A percentile compares a stretch with the other conserved stretches of the same genome.
phyloP scores from a whole-genome alignment of 345 rosid species.

The Atalantia buxifolia region DNA sequence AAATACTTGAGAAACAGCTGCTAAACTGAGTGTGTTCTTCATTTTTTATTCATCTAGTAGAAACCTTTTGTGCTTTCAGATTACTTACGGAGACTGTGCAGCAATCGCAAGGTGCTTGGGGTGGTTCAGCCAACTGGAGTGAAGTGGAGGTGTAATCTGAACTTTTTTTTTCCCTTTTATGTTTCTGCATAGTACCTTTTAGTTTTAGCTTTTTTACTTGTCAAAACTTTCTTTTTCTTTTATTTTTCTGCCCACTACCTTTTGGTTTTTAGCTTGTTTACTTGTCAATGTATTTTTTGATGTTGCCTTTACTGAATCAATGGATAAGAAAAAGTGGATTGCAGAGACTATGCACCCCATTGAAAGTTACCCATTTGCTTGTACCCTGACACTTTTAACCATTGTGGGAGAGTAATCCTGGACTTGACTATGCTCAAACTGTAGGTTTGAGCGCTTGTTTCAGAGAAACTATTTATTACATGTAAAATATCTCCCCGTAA shows the following conservation, averaged over 20 bases:
- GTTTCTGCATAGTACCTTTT: neutral
- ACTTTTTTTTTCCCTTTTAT: neutral
- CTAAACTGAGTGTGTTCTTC: too few species aligned
- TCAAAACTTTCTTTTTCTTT: neutral
- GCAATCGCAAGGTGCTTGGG: constrained; percentile 70
- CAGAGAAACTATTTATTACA: neutral
- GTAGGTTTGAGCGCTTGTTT: too few species aligned
- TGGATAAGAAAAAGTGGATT: neutral
- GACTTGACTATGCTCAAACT: neutral
- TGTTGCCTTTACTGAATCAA: neutral
- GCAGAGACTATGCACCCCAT: neutral
- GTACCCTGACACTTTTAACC: neutral
- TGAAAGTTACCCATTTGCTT: neutral
- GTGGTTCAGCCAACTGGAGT: constrained; percentile 65
- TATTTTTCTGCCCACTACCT: too few species aligned
- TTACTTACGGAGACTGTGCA: constrained; percentile 78
- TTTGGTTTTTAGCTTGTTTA: too few species aligned
- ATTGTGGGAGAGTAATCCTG: neutral
- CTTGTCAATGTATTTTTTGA: neutral
- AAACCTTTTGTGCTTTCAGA: constrained; percentile 34
- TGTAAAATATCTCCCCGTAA: neutral
- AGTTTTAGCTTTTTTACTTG: neutral
- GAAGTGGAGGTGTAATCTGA: constrained; percentile 62
- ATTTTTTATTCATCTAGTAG: neutral
- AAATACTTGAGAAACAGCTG: too few species aligned